phyloP scores from a whole-genome alignment of 108 stramenopile species.

The Seminavis robusta region DNA sequence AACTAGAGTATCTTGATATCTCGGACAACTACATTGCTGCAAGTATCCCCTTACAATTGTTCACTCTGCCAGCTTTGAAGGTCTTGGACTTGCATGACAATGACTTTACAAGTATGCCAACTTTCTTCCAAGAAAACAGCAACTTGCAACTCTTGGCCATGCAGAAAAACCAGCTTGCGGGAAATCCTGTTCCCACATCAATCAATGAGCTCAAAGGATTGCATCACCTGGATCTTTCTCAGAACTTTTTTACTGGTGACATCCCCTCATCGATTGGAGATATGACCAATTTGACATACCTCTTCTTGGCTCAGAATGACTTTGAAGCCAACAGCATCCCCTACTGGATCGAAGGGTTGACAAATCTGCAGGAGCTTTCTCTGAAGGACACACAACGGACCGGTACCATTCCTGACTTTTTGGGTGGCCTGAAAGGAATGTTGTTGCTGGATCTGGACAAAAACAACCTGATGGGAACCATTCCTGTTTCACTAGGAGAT shows the following conservation, averaged over 20 bases:
- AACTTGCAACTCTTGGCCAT: conserved; percentile 16
- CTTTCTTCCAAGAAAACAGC: not conserved
- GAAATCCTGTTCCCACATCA: not conserved
- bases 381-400: conserved; percentile 19
- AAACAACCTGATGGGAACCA: conserved; percentile 25
- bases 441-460: conserved; percentile 33
- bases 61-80: conserved; percentile 14
- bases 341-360: conserved; percentile 12
- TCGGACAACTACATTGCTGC: conserved; percentile 26
- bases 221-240: not conserved
- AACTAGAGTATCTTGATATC: conserved; percentile 27
- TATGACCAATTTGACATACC: conserved; percentile 11
- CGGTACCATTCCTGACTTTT: conserved; percentile 22
- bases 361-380: conserved; percentile 27
- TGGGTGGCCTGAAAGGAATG: conserved; percentile 13
- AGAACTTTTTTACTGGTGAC: conserved; percentile 20
- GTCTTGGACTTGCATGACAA: conserved; percentile 32
- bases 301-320: conserved; percentile 33
- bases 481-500: conserved; percentile 23
- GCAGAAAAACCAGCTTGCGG: conserved; percentile 3
- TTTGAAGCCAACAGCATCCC: conserved; percentile 25
- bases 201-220: not conserved
- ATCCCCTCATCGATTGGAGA: conserved; percentile 14
- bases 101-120: conserved; percentile 18
- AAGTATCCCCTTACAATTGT: conserved; percentile 16